Conservation (phyloP, 345 rosid species). For the Combretum micranthum region DNA sequence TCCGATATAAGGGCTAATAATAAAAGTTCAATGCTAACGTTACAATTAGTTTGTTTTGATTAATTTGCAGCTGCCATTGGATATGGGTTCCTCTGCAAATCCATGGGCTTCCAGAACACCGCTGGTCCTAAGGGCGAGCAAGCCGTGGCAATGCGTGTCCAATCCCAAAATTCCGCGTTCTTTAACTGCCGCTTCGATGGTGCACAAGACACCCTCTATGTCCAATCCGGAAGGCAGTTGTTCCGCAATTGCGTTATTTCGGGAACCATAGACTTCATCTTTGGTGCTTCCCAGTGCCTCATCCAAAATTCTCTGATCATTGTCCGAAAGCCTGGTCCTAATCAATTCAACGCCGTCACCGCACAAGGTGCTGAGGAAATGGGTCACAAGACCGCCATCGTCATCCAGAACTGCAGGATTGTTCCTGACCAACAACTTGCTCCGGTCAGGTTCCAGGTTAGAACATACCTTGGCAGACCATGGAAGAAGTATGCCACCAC, state of each 20-base stretch:
- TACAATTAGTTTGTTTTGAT: background rate
- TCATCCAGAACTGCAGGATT: slow-evolving; percentile 69
- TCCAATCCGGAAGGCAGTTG: slow-evolving; percentile 54
- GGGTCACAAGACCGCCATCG: slow-evolving; percentile 35
- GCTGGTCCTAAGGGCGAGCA: slow-evolving; percentile 64
- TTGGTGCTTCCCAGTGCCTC: slow-evolving; percentile 46
- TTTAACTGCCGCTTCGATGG: slow-evolving; percentile 63
- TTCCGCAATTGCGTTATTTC: slow-evolving; percentile 63
- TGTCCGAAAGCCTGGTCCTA: slow-evolving; percentile 32
- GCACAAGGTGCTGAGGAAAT: slow-evolving; percentile 38
- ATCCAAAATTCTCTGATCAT: slow-evolving; percentile 70
- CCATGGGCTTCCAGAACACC: slow-evolving; percentile 62
- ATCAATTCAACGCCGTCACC: slow-evolving; percentile 51
- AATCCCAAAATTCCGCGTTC: slow-evolving; percentile 42
- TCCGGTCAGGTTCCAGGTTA: slow-evolving; percentile 20
- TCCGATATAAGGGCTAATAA: too few relatives aligned
- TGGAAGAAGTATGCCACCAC: slow-evolving; percentile 62
- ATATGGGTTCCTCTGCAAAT: slow-evolving; percentile 51
- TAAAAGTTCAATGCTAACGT: too few relatives aligned
- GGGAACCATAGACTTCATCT: slow-evolving; percentile 75
- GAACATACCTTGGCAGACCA: slow-evolving; percentile 68
- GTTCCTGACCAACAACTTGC: slow-evolving; percentile 56
- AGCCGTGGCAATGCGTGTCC: slow-evolving; percentile 63
- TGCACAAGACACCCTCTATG: slow-evolving; percentile 61
- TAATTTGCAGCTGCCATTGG: slow-evolving; percentile 52